Base-by-base conservation (phyloP, 805 yeast species). In the Candida easanensis region DNA sequence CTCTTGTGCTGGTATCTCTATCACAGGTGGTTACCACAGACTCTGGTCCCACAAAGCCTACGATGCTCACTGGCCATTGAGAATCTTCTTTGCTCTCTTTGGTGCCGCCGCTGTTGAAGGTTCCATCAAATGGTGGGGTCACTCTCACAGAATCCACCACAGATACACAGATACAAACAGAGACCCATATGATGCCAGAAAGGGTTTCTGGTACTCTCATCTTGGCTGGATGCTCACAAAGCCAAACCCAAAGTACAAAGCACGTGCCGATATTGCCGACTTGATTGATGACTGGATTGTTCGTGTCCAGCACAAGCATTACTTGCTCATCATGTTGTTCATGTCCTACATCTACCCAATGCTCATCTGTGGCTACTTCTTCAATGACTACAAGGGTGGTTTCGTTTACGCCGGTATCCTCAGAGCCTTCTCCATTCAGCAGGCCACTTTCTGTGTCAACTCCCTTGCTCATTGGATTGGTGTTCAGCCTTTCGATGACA, bases 121-220 rank as follows among this genome's bases (percentile, higher is more conserved):
- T 52, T 84, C 91, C 33, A 80, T 85, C 63, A 85, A 85, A 65
- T 85, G 93, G 93, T 86, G 95, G 95, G 79, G 84, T 37, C 93
- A 85, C 62, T 76, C 84, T 40, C 95, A 86, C 67, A 77, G 95
- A 76, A 74, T 85, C 44, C 95, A 86, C 64, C 95, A 86, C 68
- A 76, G 95, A 70, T 86, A 84, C 66, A 85, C 93, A 5, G 95
- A 86, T 66, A 86, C 93, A 21, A 60, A 64, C 44, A 79, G 91
- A 70, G 95, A 86, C 64, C 95, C 95, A 40, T 86, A 85, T 60
- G 93, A 86, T 61, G 93, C 95, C 16, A 77, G 90, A 69, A 72
- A 71, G 58, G 95, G 95, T 15, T 80, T 85, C 64, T 84, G 90
- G 88, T 86, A 75, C 61, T 78, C 88, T 23, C 95, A 86, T 68